A percentile compares a stretch with the other conserved stretches of the same genome.
Conservation (phyloP, 768 basidiomycete genomes). For the Astraeus odoratus region DNA sequence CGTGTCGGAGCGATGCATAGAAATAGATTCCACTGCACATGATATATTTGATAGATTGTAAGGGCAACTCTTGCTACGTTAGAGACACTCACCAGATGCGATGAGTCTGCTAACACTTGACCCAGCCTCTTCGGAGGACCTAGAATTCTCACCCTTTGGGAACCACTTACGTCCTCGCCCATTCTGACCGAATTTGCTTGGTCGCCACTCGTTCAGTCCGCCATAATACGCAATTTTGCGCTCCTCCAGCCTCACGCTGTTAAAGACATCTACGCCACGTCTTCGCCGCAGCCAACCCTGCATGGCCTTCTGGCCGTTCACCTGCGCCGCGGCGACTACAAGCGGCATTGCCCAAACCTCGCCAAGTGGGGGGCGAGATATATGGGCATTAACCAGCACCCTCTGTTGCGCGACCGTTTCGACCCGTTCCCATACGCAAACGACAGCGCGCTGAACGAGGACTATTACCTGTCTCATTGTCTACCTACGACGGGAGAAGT, state of each 20-base stretch:
- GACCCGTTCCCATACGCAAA: slow-evolving; percentile 13
- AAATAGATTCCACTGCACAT: slow-evolving; percentile 34
- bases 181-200: slow-evolving; percentile 44
- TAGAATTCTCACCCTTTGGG: slow-evolving; percentile 37
- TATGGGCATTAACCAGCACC: slow-evolving; percentile 41
- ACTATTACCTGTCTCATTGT: slow-evolving; percentile 38
- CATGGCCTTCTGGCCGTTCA: slow-evolving; percentile 45
- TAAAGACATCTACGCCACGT: slow-evolving; percentile 12
- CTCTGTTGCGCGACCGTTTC: slow-evolving; percentile 36
- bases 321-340: slow-evolving; percentile 51
- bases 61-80: slow-evolving; percentile 12
- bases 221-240: slow-evolving; percentile 43
- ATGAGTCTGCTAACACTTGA: background rate
- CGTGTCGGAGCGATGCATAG: slow-evolving; percentile 36
- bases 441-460: slow-evolving; percentile 8
- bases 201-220: slow-evolving; percentile 45
- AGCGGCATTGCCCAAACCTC: slow-evolving; percentile 43
- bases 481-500: slow-evolving; percentile 37
- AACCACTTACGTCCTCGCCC: slow-evolving; percentile 39
- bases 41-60: slow-evolving; percentile 45
- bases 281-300: slow-evolving; percentile 22
- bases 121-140: slow-evolving; percentile 40
- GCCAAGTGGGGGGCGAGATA: slow-evolving; percentile 34
- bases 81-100: background rate
- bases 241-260: slow-evolving; percentile 31